phyloP scores from a whole-genome alignment of 148 eudicot genomes.

The Selenicereus undatus region DNA sequence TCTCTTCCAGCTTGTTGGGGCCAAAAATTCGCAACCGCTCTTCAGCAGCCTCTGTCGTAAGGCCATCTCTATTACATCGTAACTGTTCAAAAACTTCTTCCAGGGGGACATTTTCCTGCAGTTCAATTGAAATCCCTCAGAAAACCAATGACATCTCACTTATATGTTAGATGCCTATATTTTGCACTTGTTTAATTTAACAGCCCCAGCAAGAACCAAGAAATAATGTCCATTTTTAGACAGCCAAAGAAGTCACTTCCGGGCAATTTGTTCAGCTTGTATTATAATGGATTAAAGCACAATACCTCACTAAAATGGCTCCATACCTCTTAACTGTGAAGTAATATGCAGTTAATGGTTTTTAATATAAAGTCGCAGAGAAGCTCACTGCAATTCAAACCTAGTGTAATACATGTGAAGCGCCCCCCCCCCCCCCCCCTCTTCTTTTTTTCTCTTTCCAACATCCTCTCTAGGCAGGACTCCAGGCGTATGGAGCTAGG shows the following conservation, averaged over 20 bases:
- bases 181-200: neutral
- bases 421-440: no score
- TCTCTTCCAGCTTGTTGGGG: conserved; percentile 40
- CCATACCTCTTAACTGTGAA: neutral
- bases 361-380: neutral
- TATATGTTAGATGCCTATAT: neutral
- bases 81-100: conserved; percentile 33
- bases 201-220: neutral
- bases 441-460: neutral
- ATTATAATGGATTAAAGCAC: neutral
- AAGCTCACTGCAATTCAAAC: neutral
- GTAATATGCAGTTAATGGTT: neutral
- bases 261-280: neutral
- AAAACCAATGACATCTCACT: neutral
- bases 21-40: conserved; percentile 29
- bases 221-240: neutral
- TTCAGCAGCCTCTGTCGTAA: conserved; percentile 27
- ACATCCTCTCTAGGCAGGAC: neutral
- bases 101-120: conserved; percentile 30
- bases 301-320: neutral
- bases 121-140: neutral
- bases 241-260: neutral
- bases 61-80: conserved; percentile 29
- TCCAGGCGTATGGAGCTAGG: neutral
- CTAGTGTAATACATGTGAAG: no score